Percentiles rank a stretch among this genome's conserved stretches.
Evolutionary conservation across 139 green algal species (phyloP).

Genomic region (Trebouxia sp.): DNA sequence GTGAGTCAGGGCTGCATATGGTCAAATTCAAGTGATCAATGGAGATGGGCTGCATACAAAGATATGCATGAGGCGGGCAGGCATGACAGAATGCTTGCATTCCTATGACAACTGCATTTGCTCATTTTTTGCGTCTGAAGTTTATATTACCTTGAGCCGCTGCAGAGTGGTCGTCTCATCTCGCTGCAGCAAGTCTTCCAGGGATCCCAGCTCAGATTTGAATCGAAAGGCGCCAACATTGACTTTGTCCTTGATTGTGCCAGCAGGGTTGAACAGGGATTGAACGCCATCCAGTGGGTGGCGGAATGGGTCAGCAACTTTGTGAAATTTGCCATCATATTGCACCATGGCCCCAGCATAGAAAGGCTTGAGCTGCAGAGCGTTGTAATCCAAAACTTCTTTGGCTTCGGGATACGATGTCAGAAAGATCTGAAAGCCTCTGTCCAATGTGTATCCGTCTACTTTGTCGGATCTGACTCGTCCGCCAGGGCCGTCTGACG

Average conservation of each 20-base stretch:
- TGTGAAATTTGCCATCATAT: not conserved
- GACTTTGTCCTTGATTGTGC: conserved; percentile 58
- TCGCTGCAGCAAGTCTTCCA: conserved; percentile 62
- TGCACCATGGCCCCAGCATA: conserved; percentile 60
- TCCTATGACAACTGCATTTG: too few species aligned
- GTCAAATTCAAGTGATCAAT: too few species aligned
- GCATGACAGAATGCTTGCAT: too few species aligned
- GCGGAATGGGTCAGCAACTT: conserved; percentile 74
- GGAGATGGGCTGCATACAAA: too few species aligned
- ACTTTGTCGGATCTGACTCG: conserved; percentile 89
- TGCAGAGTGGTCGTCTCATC: conserved; percentile 76
- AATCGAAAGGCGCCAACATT: conserved; percentile 84
- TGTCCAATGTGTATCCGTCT: conserved; percentile 94
- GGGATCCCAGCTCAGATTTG: conserved; percentile 55
- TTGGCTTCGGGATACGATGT: conserved; percentile 64
- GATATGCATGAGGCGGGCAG: too few species aligned
- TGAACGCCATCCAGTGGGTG: conserved; percentile 79
- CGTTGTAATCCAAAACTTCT: conserved; percentile 79
- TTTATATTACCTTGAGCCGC: conserved; percentile 58
- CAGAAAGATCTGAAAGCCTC: conserved; percentile 99
- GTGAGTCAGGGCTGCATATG: too few species aligned
- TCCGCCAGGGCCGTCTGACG: conserved; percentile 74
- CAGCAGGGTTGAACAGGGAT: conserved; percentile 86
- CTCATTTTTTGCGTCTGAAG: not conserved
- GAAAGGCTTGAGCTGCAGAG: conserved; percentile 87